Base-by-base conservation (phyloP, 257 asterid species). In the Verbascum thapsus region DNA sequence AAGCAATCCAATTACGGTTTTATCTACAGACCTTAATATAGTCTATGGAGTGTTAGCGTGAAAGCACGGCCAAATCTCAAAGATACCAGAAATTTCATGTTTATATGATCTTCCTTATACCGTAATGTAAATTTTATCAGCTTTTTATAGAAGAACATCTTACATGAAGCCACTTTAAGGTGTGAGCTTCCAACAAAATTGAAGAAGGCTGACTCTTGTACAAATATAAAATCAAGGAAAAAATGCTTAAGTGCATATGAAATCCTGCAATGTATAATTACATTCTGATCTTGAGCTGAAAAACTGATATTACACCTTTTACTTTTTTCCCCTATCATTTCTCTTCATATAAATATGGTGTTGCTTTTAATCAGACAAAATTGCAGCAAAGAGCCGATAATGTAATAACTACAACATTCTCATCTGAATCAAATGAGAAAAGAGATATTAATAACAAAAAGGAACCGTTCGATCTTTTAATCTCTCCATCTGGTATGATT, bases 311-410 rank as follows among this genome's bases (percentile, higher is more conserved):
- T 16, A 43, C 32, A 26, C n/a, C n/a, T n/a, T 50, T 42, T 22
- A 41, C 8, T 20, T 38, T 34, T 58, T n/a, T n/a, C n/a, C n/a
- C n/a, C n/a, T n/a, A n/a, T n/a, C n/a, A n/a, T n/a, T n/a, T n/a
- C n/a, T 54, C 59, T 62, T 5, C n/a, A 53, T 39, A 16, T 37
- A 66, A 43, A 55, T 55, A 57, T 30, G 35, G n/a, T n/a, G 49
- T 47, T 61, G 26, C 19, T 22, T 35, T 45, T 55, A 11, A 63
- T 54, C 68, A 13, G 62, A 54, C 53, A 61, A 58, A 65, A 66
- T 6, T 60, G 64, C 68, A 67, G 68, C 62, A 47, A 74, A 59
- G 67, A 70, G 68, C 65, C 32, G 62, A 58, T 65, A 69, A 64
- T 47, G 60, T 59, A 56, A 30, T 22, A 34, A 63, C 58, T 67